Base-by-base conservation (phyloP, 306 rosid species). In the Carpinus viminea region DNA sequence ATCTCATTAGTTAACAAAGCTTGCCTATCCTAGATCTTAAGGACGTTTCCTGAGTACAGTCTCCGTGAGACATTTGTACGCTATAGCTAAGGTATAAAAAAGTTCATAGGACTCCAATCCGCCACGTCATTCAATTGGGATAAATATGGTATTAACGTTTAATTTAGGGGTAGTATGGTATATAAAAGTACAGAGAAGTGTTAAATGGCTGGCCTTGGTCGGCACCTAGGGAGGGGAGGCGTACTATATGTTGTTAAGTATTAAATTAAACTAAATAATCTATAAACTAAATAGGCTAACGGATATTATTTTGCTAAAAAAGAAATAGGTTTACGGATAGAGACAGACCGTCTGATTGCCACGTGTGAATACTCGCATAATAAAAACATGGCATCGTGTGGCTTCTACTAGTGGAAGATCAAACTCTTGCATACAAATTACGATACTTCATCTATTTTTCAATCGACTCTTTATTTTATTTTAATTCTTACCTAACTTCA, bases 281-380 rank as follows among this genome's bases (percentile, higher is more conserved):
- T 24, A 24, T 24, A 24, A 24, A 31, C 34, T 1, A 31, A 31
- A 41, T 41, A 6, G 45, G 45, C 6, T 41, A 41, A 41, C 45
- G 45, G 45, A 41, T 41, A 41, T 6, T 41, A 7, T 24, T 24
- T 24, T 41, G 8, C 45, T 7, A 41, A 41, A 41, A 41, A 41
- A 65, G 8, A 52, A 13, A 60, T 7, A 62, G 70, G 72, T 12
- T 10, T 46, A 50, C 36, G 60, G 84, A 86, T 61, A 72, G 75
- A 70, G 82, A 87, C 83, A 34, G 76, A 38, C 82, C 79, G 84
- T 81, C 85, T 8, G 76, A 75, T 79, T 77, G 72, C 47, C 89
- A 83, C 87, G 90, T 83, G 84, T 72, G 80, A 75, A 16, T 8
- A 74, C 83, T 68, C 76, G 85, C 41, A 51, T 71, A 43, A 78